Evolutionary conservation across 306 rosid genomes (phyloP).

Genomic region (Gillenia trifoliata): DNA sequence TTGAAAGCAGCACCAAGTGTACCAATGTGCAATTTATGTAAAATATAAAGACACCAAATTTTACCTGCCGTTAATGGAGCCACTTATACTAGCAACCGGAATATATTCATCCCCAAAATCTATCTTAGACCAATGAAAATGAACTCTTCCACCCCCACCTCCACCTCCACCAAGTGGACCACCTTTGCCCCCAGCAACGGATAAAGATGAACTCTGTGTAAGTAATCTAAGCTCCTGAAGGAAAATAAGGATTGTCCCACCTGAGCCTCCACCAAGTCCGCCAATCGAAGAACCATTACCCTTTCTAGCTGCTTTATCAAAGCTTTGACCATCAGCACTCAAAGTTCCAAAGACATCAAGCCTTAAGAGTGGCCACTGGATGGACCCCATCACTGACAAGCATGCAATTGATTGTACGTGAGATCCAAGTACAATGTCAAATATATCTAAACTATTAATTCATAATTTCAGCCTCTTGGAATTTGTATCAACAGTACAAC

Average conservation of each 20-base stretch:
- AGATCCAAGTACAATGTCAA: slow-evolving; percentile 6
- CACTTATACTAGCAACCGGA: slow-evolving; percentile 79
- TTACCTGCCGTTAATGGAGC: slow-evolving; percentile 74
- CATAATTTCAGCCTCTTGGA: neutral
- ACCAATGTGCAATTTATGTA: neutral
- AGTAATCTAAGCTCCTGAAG: slow-evolving; percentile 80
- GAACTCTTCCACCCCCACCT: slow-evolving; percentile 98
- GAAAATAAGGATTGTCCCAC: slow-evolving; percentile 95
- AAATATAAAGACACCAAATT: slow-evolving; percentile 6
- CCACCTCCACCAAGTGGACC: slow-evolving; percentile 93
- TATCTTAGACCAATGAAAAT: slow-evolving; percentile 94
- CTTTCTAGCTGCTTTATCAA: slow-evolving; percentile 40
- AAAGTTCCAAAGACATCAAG: slow-evolving; percentile 77
- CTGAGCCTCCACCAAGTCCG: slow-evolving; percentile 96
- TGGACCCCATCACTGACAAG: slow-evolving; percentile 82
- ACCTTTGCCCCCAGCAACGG: slow-evolving; percentile 85
- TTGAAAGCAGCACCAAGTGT: neutral
- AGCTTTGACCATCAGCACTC: slow-evolving; percentile 93
- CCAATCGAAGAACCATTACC: slow-evolving; percentile 64
- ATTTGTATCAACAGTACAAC: neutral
- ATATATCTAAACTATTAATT: neutral
- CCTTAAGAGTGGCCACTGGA: slow-evolving; percentile 85
- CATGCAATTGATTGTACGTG: slow-evolving; percentile 20
- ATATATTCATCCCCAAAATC: slow-evolving; percentile 69
- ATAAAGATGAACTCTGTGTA: slow-evolving; percentile 63